These are phyloP conservation scores for Vitis hybrid DNA, from an alignment of 177 flowering plant species.

Conservation along the genomic window DNA sequence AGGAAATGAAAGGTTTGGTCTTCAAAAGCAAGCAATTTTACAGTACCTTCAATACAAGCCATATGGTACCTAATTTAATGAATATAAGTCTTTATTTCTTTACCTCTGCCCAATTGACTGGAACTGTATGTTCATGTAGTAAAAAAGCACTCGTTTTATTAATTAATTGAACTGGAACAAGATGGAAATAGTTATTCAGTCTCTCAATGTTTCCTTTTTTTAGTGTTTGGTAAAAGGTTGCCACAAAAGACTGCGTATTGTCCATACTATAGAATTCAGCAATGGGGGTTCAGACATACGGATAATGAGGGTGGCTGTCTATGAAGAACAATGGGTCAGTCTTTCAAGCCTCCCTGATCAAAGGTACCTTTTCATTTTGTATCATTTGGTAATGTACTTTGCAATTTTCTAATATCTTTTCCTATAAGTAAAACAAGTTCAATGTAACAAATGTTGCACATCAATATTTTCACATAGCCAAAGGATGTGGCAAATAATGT, in stretches of 20 bases:
- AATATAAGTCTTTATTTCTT: too few relatives aligned
- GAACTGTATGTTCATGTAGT: too few relatives aligned
- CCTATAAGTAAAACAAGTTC: too few relatives aligned
- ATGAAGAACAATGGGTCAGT: constrained; percentile 88
- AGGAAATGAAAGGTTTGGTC: too few relatives aligned
- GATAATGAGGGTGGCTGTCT: constrained; percentile 87
- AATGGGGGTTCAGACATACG: constrained; percentile 93
- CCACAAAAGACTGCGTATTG: constrained; percentile 87
- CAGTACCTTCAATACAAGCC: too few relatives aligned
- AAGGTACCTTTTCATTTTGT: constrained; percentile 43
- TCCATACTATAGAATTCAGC: constrained; percentile 88
- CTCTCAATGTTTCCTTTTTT: constrained; percentile 17
- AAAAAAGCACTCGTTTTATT: too few relatives aligned
- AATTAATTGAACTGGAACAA: background rate
- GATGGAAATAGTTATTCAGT: background rate
- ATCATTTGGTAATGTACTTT: background rate
- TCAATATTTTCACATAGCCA: too few relatives aligned
- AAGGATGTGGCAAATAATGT: too few relatives aligned
- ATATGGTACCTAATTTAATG: too few relatives aligned
- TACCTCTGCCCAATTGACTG: too few relatives aligned
- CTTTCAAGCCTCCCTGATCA: constrained; percentile 52
- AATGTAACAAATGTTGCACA: too few relatives aligned
- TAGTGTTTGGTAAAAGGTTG: constrained; percentile 98
- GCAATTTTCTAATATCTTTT: background rate
- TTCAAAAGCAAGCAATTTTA: too few relatives aligned